A percentile compares a stretch with the other conserved stretches of the same genome.
Conservation (phyloP, 176 grass and related monocot species). For the Oryza officinalis region DNA sequence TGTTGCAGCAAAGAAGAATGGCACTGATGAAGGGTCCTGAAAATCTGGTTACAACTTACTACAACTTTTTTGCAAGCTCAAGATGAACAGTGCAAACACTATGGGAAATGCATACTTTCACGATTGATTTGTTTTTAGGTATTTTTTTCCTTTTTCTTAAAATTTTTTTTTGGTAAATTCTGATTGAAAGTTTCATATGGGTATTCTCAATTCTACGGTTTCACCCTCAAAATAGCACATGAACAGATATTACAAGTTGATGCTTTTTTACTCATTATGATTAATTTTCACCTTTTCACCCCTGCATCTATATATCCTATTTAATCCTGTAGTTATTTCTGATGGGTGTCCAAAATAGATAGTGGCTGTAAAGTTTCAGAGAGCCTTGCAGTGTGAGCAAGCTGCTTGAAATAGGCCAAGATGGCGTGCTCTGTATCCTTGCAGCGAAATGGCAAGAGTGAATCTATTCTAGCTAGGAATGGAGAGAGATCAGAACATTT, state of each 20-base stretch:
- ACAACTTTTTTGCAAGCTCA: not conserved
- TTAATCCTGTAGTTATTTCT: not conserved
- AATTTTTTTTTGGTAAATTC: too few relatives aligned
- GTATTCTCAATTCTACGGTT: not conserved
- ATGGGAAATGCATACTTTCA: not conserved
- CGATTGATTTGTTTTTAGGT: not conserved
- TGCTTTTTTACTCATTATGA: not conserved
- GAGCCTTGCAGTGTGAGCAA: constrained; percentile 26
- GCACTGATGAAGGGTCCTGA: not conserved
- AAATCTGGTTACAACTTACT: not conserved
- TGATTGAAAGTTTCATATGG: not conserved
- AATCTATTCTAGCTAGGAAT: constrained; percentile 23
- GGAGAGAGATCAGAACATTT: not conserved
- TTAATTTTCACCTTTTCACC: constrained; percentile 9
- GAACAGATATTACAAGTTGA: not conserved
- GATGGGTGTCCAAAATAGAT: constrained; percentile 18
- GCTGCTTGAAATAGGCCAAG: constrained; percentile 4
- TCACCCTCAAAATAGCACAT: not conserved
- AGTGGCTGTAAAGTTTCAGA: constrained; percentile 9
- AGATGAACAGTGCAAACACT: not conserved
- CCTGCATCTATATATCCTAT: not conserved
- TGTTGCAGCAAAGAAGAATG: not conserved
- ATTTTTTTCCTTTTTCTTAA: too few relatives aligned
- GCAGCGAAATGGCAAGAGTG: constrained; percentile 24
- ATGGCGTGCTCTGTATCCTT: constrained; percentile 16